phyloP scores from a whole-genome alignment of 2,329 filamentous ascomycete genomes.

The Xylogone sp. region DNA sequence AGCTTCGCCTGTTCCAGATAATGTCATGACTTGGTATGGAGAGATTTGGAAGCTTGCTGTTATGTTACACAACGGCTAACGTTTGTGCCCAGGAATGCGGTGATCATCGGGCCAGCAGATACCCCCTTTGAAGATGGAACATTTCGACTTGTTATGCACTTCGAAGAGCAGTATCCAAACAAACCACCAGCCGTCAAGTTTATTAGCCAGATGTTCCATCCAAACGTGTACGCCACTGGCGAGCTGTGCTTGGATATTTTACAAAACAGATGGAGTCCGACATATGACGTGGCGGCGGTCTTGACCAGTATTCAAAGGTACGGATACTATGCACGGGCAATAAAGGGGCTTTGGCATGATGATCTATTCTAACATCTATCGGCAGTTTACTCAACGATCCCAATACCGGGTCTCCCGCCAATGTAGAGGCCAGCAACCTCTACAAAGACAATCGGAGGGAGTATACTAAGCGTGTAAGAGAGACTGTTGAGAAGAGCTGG shows the following conservation, averaged over 20 bases:
- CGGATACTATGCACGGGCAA: slow-evolving; percentile 9
- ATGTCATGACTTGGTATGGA: slow-evolving; percentile 89
- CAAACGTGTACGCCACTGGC: slow-evolving; percentile 95
- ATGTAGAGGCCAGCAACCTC: slow-evolving; percentile 95
- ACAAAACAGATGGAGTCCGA: slow-evolving; percentile 97
- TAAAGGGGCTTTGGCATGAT: not conserved
- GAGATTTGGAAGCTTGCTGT: slow-evolving; percentile 17
- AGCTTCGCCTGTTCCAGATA: slow-evolving; percentile 91
- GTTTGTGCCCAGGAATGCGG: slow-evolving; percentile 74
- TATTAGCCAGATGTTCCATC: slow-evolving; percentile 98
- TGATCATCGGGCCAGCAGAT: slow-evolving; percentile 95
- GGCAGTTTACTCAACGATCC: slow-evolving; percentile 89
- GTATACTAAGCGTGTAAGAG: slow-evolving; percentile 89
- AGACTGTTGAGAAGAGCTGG: slow-evolving; percentile 99
- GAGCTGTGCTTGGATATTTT: slow-evolving; percentile 96
- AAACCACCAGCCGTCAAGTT: slow-evolving; percentile 98
- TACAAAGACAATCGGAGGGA: slow-evolving; percentile 98
- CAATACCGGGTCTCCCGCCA: slow-evolving; percentile 96
- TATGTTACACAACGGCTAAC: slow-evolving; percentile 16
- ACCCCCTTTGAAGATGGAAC: slow-evolving; percentile 98
- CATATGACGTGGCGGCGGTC: slow-evolving; percentile 96
- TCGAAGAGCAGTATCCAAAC: slow-evolving; percentile 98
- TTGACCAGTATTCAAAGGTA: slow-evolving; percentile 97
- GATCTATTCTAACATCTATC: slow-evolving; percentile 21
- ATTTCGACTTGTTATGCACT: slow-evolving; percentile 97